These are phyloP conservation scores for Vanrija humicola DNA, from an alignment of 1,284 basidiomycete genomes.

Conservation along the genomic window DNA sequence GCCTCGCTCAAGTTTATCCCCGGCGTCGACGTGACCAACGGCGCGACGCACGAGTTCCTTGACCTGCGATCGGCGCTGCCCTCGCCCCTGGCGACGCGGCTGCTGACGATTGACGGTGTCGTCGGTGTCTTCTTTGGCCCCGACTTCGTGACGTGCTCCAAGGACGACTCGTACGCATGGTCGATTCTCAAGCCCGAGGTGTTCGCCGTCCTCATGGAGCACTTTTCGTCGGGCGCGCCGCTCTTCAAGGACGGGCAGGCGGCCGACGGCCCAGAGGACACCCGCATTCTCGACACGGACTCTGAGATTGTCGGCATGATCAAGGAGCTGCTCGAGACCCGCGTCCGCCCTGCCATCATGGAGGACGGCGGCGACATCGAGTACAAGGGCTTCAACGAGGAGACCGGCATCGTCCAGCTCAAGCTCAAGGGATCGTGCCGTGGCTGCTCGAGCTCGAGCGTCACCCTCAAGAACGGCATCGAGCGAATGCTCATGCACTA, in stretches of 20 bases:
- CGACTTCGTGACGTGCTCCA: conserved; percentile 95
- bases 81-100: conserved; percentile 85
- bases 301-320: conserved; percentile 99
- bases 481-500: conserved; percentile 99
- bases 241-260: conserved; percentile 70
- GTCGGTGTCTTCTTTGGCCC: conserved; percentile 89
- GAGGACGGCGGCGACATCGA: conserved; percentile 56
- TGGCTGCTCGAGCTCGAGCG: conserved; percentile 86
- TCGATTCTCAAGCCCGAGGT: conserved; percentile 94
- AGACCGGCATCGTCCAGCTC: conserved; percentile 58
- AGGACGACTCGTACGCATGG: conserved; percentile 83
- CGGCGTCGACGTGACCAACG: conserved; percentile 73
- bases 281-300: conserved; percentile 90
- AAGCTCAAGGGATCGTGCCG: conserved; percentile 95
- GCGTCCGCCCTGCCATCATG: conserved; percentile 94
- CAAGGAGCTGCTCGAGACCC: conserved; percentile 92
- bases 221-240: conserved; percentile 81
- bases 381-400: conserved; percentile 55
- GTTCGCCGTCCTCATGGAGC: conserved; percentile 96
- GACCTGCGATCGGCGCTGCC: conserved; percentile 75
- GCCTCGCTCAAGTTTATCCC: conserved; percentile 98
- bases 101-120: conserved; percentile 91
- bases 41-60: conserved; percentile 85
- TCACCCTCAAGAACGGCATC: conserved; percentile 92
- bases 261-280: conserved; percentile 86